These are phyloP conservation scores for Tolypocladium cylindrosporum DNA, from an alignment of 2,329 filamentous ascomycete species.

Conservation along the genomic window DNA sequence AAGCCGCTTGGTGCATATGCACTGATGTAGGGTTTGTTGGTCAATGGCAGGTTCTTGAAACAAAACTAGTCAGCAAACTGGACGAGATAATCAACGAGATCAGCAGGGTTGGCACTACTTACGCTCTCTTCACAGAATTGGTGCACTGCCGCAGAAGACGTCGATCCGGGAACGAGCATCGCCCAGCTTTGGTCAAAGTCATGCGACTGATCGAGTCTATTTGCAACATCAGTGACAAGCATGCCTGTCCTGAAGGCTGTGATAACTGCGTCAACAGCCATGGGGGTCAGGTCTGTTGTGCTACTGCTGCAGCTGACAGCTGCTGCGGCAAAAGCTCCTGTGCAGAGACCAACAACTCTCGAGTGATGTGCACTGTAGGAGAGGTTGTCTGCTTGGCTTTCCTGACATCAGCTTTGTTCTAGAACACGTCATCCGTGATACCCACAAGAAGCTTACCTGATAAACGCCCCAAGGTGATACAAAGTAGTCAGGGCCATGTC, in stretches of 20 bases:
- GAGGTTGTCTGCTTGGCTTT: background rate
- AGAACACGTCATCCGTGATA: background rate
- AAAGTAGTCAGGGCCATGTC: conserved; percentile 5
- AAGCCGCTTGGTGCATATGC: conserved; percentile 3
- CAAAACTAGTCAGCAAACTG: background rate
- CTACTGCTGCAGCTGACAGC: conserved; percentile 3
- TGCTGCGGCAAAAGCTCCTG: conserved; percentile 2
- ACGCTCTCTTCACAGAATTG: conserved; percentile 1
- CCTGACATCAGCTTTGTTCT: background rate
- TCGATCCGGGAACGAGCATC: background rate
- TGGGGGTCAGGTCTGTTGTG: conserved; percentile 1
- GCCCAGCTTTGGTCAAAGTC: background rate
- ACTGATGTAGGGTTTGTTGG: conserved; percentile 3
- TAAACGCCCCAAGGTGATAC: conserved; percentile 3
- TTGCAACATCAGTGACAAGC: background rate
- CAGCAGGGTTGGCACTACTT: background rate
- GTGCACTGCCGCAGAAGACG: background rate
- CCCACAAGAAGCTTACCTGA: background rate
- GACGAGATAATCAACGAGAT: background rate
- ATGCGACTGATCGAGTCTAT: background rate
- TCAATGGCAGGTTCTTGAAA: conserved; percentile 1
- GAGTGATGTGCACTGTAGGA: background rate
- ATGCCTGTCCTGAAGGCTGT: conserved; percentile 3
- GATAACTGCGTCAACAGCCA: conserved; percentile 4
- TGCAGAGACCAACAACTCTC: conserved; percentile 2